phyloP scores from a whole-genome alignment of 495 filamentous ascomycete species.

The Xylaria intraflava region DNA sequence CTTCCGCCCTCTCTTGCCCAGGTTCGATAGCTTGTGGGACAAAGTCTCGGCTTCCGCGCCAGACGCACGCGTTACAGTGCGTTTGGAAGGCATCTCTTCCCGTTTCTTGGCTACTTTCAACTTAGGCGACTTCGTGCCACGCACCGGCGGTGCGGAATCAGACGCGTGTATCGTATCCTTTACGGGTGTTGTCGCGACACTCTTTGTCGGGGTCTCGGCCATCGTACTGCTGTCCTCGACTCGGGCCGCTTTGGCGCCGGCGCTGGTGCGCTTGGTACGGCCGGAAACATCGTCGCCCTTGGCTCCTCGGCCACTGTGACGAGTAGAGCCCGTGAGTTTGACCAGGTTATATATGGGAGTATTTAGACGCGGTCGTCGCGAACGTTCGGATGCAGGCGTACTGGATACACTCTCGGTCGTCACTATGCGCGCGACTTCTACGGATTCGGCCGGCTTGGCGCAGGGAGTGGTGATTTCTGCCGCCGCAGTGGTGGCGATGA shows the following conservation, averaged over 20 bases:
- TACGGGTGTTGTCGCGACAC: slow-evolving; percentile 23
- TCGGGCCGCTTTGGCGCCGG: slow-evolving; percentile 27
- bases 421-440: not conserved
- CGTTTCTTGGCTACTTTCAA: slow-evolving; percentile 28
- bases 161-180: slow-evolving; percentile 28
- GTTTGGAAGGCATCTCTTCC: slow-evolving; percentile 29
- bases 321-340: slow-evolving; percentile 41
- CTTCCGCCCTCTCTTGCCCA: slow-evolving; percentile 42
- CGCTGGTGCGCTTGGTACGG: slow-evolving; percentile 36
- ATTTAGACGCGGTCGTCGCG: slow-evolving; percentile 40
- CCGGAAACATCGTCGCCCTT: slow-evolving; percentile 33
- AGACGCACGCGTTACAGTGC: slow-evolving; percentile 37
- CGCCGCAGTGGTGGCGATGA: slow-evolving; percentile 16
- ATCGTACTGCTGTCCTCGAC: slow-evolving; percentile 8
- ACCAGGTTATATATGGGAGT: slow-evolving; percentile 51
- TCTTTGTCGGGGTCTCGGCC: not conserved
- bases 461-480: not conserved
- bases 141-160: slow-evolving; percentile 14
- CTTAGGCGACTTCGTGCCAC: slow-evolving; percentile 19
- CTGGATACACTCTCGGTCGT: slow-evolving; percentile 3
- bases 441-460: not conserved
- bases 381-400: slow-evolving; percentile 26
- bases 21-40: slow-evolving; percentile 35
- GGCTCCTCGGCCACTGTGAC: slow-evolving; percentile 35
- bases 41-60: slow-evolving; percentile 41